Evolutionary conservation across 2,329 filamentous ascomycete genomes (phyloP), one percentile per base, ranked within the genome.

Genomic region (Talaromyces albobiverticillius): DNA sequence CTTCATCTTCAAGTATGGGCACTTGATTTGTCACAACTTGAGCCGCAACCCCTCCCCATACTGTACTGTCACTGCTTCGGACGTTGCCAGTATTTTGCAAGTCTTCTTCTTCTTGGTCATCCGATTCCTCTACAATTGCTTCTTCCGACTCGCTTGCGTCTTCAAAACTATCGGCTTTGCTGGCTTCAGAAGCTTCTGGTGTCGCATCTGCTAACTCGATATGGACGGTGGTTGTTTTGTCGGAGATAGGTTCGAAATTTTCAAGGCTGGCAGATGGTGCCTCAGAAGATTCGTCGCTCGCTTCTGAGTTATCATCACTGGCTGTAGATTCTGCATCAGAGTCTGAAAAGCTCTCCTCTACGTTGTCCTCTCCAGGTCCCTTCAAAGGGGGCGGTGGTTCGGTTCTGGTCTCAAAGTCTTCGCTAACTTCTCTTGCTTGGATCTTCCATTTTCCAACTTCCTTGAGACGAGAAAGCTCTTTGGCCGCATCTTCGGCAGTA

Each of bases 401-500:
- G 14, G 75, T 76, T 48, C 86, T 85, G 43, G 82, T 84, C 46
- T 87, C 85, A 64, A 95, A 97, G 67, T 95, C 85, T 49, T 94
- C 85, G 11, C 83, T 86, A 2, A 81, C 76, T 67, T 97, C 93
- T 32, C 80, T 76, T 7, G 89, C 85, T 34, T 80, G 78, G 38
- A 96, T 82, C 76, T 97, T 97, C 86, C 88, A 95, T 56, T 80
- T 81, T 7, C 88, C 89, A 55, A 94, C 88, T 59, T 92, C 85
- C 79, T 94, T 96, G 29, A 99, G 77, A 40, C 86, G 81, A 31
- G 79, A 80, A 23, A 99, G 80, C 68, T 97, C 90, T 64, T 84
- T 86, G 14, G 92, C 93, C 16, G 91, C 86, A 29, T 83, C 76
- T 55, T 90, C 85, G 4, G 94, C 91, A 56, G 89, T 77, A 16